A percentile compares a stretch with the other conserved stretches of the same genome.
These are phyloP conservation scores for Pyracantha coccinea DNA, from an alignment of 331 rosid genomes.

Conservation along the genomic window DNA sequence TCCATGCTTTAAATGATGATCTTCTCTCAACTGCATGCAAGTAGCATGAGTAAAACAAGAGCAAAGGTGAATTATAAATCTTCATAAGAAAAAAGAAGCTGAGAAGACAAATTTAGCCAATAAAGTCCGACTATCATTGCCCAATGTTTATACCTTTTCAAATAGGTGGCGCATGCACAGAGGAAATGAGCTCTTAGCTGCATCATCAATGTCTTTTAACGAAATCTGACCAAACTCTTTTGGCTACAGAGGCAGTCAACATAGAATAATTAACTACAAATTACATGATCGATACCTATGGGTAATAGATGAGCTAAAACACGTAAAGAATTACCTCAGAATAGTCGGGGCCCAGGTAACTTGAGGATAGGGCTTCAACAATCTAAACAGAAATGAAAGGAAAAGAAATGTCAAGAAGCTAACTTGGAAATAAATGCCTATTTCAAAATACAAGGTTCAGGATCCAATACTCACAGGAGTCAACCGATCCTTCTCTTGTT, in stretches of 20 bases:
- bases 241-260: slow-evolving; percentile 46
- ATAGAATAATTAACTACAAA: slow-evolving; percentile 11
- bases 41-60: slow-evolving; percentile 17
- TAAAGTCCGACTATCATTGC: neutral
- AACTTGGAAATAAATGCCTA: neutral
- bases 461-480: slow-evolving; percentile 65
- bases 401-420: slow-evolving; percentile 27
- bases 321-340: slow-evolving; percentile 58
- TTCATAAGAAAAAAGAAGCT: neutral
- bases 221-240: slow-evolving; percentile 65
- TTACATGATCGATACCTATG: neutral
- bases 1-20: slow-evolving; percentile 96
- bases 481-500: slow-evolving; percentile 71
- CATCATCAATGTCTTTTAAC: slow-evolving; percentile 66
- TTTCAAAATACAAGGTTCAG: neutral
- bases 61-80: neutral
- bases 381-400: slow-evolving; percentile 40
- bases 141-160: slow-evolving; percentile 62
- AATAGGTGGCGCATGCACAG: slow-evolving; percentile 88
- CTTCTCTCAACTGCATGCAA: slow-evolving; percentile 48
- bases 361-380: slow-evolving; percentile 78
- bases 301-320: slow-evolving; percentile 8
- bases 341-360: slow-evolving; percentile 90
- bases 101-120: neutral
- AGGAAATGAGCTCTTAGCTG: slow-evolving; percentile 85